Evolutionary conservation across 2,329 filamentous ascomycete genomes (phyloP).

Genomic region (Blastomyces gilchristii): DNA sequence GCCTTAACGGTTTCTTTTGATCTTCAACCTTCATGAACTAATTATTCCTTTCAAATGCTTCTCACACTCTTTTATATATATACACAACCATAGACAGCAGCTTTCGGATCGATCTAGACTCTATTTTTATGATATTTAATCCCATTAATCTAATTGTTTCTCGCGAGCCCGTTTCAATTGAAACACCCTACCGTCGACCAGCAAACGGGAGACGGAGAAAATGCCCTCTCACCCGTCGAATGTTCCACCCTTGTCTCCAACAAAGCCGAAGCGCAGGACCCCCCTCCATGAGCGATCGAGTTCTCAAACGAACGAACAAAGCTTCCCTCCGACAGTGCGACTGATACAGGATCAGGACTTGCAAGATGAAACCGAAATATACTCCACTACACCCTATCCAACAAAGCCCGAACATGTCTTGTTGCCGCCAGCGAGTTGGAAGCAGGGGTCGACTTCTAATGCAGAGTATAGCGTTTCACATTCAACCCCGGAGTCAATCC

Average conservation of each 20-base stretch:
- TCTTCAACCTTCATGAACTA: background rate
- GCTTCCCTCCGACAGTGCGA: conserved; percentile 30
- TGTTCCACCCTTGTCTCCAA: conserved; percentile 24
- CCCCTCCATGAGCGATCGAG: conserved; percentile 38
- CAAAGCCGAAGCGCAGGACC: conserved; percentile 27
- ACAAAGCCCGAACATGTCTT: conserved; percentile 39
- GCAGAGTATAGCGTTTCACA: conserved; percentile 27
- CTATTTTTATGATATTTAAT: conserved; percentile 18
- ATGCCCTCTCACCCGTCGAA: background rate
- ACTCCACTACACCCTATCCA: conserved; percentile 37
- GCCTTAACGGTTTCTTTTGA: background rate
- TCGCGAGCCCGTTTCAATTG: conserved; percentile 14
- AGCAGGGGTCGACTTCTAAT: conserved; percentile 26
- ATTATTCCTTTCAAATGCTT: background rate
- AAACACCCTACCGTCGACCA: background rate
- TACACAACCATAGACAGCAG: conserved; percentile 16
- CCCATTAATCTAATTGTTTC: conserved; percentile 15
- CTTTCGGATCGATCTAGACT: background rate
- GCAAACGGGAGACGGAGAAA: conserved; percentile 9
- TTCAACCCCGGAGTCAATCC: conserved; percentile 21
- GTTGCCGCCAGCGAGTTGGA: conserved; percentile 32
- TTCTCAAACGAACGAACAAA: conserved; percentile 37
- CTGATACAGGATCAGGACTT: conserved; percentile 24
- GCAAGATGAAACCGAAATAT: conserved; percentile 29
- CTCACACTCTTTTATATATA: conserved; percentile 2